Base-by-base conservation (phyloP, 2,329 filamentous ascomycete species). In the Thielaviopsis musarum region DNA sequence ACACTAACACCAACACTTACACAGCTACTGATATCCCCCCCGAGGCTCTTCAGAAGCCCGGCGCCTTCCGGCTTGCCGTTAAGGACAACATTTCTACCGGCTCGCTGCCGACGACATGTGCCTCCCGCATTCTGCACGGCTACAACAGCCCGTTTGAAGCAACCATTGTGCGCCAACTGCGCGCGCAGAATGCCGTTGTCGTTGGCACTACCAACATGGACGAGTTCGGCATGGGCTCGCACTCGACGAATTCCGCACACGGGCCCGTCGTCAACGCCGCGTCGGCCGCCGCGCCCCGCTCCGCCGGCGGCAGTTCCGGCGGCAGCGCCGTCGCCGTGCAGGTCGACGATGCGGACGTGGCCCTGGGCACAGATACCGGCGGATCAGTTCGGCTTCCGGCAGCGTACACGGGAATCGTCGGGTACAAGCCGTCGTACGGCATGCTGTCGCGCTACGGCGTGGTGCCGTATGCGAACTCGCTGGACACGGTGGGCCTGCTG, bases 171-270 rank as follows among this genome's bases (percentile, higher is more conserved):
- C 73, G 77, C 57, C 79, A 84, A 65, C 76, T 96, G 38, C 78
- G 79, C 59, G 68, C 74, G 28, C 76, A 79, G 5, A 86, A 85
- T 51, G 83, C 81, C 5, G 69, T 78, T 5, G 69, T 91, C 1
- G 76, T 83, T 1, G 86, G 85, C 6, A 95, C 95, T 71, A 91
- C 89, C 1, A 95, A 95, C 69, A 83, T 97, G 76, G 93, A 97
- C 71, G 93, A 95, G 69, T 95, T 95, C 69, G 90, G 91, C 28
- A 95, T 95, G 91, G 90, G 90, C 1, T 94, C 89, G 9, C 85
- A 95, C 65, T 91, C 88, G 1, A 73, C 74, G 57, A 83, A 84
- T 66, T 90, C 88, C 0, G 72, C 76, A 59, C 82, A 84, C 65
- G 87, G 87, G 1, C 69, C 80, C 1, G 86, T 91, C 4, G 73